phyloP scores from a whole-genome alignment of 371 early-diverging fungal genomes.

The Apophysomyces ossiformis region DNA sequence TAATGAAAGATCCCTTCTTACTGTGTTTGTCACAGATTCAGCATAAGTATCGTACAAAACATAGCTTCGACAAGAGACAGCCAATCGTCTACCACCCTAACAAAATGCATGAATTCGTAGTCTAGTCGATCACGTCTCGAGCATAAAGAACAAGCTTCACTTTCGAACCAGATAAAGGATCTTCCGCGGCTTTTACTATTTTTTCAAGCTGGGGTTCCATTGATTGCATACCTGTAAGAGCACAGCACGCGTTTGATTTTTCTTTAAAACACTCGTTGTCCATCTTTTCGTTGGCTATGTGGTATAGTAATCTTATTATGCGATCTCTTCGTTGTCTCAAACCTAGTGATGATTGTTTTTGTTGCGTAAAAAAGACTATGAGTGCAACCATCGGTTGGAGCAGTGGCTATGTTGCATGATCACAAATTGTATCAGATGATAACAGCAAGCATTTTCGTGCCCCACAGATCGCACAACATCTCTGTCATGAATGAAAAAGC shows the following conservation, averaged over 20 bases:
- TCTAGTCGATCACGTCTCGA: not conserved
- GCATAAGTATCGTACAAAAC: too few relatives aligned
- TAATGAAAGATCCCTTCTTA: not conserved
- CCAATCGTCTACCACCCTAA: too few relatives aligned
- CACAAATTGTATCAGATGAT: conserved; percentile 12
- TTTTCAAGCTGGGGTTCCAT: conserved; percentile 13
- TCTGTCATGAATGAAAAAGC: conserved; percentile 1
- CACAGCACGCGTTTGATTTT: not conserved
- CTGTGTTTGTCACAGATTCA: too few relatives aligned
- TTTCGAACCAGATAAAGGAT: conserved; percentile 10
- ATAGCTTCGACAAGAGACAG: too few relatives aligned
- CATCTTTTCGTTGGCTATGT: not conserved
- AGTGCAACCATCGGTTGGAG: not conserved
- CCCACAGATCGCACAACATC: not conserved
- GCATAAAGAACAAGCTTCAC: conserved; percentile 1
- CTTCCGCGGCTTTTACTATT: conserved; percentile 7
- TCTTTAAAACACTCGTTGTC: not conserved
- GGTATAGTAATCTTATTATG: conserved; percentile 4
- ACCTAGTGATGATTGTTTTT: not conserved
- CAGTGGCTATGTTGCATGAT: not conserved
- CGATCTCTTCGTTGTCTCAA: not conserved
- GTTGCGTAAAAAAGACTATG: too few relatives aligned
- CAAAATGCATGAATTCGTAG: too few relatives aligned
- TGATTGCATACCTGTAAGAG: not conserved
- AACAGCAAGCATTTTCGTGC: conserved; percentile 6